Base-by-base conservation (phyloP, 768 basidiomycete species). In the Kwoniella newhampshirensis region DNA sequence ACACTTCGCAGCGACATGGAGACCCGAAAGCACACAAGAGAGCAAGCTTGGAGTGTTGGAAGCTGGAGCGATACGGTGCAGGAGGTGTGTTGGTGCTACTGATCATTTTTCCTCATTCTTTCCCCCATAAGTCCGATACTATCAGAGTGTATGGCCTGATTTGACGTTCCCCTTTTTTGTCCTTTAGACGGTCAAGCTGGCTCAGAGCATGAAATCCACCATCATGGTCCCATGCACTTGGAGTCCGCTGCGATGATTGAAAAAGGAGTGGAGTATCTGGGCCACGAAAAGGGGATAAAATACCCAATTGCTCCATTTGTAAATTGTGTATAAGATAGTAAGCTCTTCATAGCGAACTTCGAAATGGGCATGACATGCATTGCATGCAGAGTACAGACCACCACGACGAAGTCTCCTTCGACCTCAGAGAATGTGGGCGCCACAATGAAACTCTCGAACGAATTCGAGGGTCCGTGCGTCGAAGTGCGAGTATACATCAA, bases 1-100 rank as follows among this genome's bases (percentile, higher is more conserved):
- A 9, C 26, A 7, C 7, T 3, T 41, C n/a, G 15, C 46, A 73
- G 71, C 39, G 70, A 66, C 67, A 81, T 96, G 54, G 85, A 90
- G 60, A 82, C 82, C 7, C 82, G 94, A 58, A 94, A 91, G 77
- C 85, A 88, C 63, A 85, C 81, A 40, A 82, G 94, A 39, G 89
- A 94, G 76, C 84, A 86, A 74, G 91, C 92, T 21, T 99, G 94
- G 94, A 83, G 89, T 68, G 81, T 91, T 64, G 90, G 93, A 60
- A 91, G 91, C 4, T 99, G 94, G 94, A 87, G 88, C 41, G 89
- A 89, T 76, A 94, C 91, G 0, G 91, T 94, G 30, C 85, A 86
- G 60, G 91, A 93, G 86, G 92, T 86, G 64, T 62, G n/a, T n/a
- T n/a, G n/a, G 80, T 65, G 28, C 1, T 20, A 6, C 41, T 26